phyloP scores from a whole-genome alignment of 208 protist species.

The Wallacemonas rigidus region DNA sequence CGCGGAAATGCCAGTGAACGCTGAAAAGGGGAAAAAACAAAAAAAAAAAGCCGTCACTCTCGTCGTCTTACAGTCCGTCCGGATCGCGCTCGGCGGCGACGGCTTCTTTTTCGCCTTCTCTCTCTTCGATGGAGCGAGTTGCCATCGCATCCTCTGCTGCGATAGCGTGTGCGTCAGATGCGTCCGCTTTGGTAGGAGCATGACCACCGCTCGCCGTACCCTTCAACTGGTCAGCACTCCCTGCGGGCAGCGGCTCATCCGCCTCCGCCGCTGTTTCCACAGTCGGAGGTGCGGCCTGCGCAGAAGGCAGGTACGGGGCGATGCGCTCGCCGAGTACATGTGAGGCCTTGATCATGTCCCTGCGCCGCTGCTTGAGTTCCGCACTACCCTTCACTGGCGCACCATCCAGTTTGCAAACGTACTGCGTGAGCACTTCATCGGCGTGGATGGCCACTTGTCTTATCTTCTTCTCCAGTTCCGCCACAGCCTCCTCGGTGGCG shows the following conservation, averaged over 20 bases:
- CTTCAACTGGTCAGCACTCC: too few relatives aligned
- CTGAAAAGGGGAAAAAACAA: too few relatives aligned
- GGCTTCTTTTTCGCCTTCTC: neutral
- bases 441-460: slow-evolving; percentile 40
- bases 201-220: too few relatives aligned
- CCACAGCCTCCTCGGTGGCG: slow-evolving; percentile 18
- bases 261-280: neutral
- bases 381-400: slow-evolving; percentile 47
- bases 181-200: too few relatives aligned
- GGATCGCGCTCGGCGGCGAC: neutral
- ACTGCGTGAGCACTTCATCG: slow-evolving; percentile 80
- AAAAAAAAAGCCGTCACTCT: neutral
- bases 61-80: neutral
- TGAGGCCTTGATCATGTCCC: slow-evolving; percentile 41
- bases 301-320: slow-evolving; percentile 26
- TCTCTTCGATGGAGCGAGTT: too few relatives aligned
- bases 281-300: neutral
- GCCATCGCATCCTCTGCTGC: too few relatives aligned
- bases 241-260: neutral
- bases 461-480: slow-evolving; percentile 25
- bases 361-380: slow-evolving; percentile 45
- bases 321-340: slow-evolving; percentile 44
- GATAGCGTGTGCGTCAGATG: too few relatives aligned
- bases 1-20: too few relatives aligned
- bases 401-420: slow-evolving; percentile 56